Percentiles rank a stretch among this genome's conserved stretches.
phyloP scores from a whole-genome alignment of 2,329 filamentous ascomycete species.

The Fusarium udum region DNA sequence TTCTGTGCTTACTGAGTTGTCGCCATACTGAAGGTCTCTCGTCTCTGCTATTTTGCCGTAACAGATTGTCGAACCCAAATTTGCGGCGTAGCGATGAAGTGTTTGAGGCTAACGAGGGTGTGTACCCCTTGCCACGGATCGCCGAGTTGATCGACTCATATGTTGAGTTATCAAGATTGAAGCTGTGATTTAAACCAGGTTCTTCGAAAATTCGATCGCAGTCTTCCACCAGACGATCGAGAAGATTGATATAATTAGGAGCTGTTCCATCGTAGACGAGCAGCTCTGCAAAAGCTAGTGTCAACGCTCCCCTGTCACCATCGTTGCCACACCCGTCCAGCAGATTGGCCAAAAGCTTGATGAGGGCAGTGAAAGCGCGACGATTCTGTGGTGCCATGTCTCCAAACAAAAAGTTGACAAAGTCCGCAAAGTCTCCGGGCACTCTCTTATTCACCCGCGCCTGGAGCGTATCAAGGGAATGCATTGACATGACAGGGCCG shows the following conservation, averaged over 20 bases:
- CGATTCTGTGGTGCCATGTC: slow-evolving; percentile 76
- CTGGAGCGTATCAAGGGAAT: slow-evolving; percentile 79
- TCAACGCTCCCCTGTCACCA: slow-evolving; percentile 87
- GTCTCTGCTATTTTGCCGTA: slow-evolving; percentile 81
- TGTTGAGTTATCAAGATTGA: slow-evolving; percentile 51
- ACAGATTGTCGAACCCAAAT: slow-evolving; percentile 80
- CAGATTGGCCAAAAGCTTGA: slow-evolving; percentile 86
- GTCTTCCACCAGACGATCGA: slow-evolving; percentile 90
- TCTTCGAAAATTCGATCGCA: slow-evolving; percentile 89
- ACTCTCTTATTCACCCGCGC: slow-evolving; percentile 71
- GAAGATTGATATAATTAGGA: slow-evolving; percentile 84
- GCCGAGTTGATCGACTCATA: slow-evolving; percentile 70
- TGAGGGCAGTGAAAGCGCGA: slow-evolving; percentile 82
- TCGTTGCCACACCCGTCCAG: slow-evolving; percentile 92
- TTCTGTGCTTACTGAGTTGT: slow-evolving; percentile 84
- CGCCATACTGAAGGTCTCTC: slow-evolving; percentile 85
- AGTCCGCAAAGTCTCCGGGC: slow-evolving; percentile 77
- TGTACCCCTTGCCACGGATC: slow-evolving; percentile 66
- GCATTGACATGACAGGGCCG: slow-evolving; percentile 80
- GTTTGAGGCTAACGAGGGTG: slow-evolving; percentile 84
- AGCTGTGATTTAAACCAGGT: slow-evolving; percentile 53
- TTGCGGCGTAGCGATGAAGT: slow-evolving; percentile 85
- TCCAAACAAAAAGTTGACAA: slow-evolving; percentile 70
- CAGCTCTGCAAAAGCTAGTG: slow-evolving; percentile 87
- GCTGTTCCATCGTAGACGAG: slow-evolving; percentile 81